A percentile compares a stretch with the other conserved stretches of the same genome.
These are phyloP conservation scores for Candida morakotiae DNA, from an alignment of 805 yeast genomes.

Conservation along the genomic window DNA sequence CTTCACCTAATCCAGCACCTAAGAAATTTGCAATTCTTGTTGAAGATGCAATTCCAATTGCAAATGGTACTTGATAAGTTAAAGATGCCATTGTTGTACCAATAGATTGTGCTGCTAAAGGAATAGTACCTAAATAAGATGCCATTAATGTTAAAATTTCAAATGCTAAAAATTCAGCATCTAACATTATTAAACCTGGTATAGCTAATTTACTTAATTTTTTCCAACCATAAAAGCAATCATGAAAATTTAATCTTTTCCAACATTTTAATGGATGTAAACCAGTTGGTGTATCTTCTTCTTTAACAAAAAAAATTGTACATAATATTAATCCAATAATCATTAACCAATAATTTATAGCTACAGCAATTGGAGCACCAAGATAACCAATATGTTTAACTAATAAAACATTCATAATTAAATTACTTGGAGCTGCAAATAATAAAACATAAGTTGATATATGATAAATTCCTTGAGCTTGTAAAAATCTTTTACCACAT, in stretches of 20 bases:
- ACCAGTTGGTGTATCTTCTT: conserved; percentile 41
- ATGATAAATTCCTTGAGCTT: conserved; percentile 57
- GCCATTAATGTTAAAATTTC: conserved; percentile 54
- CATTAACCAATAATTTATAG: conserved; percentile 56
- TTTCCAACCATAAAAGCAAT: conserved; percentile 45
- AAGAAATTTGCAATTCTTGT: conserved; percentile 55
- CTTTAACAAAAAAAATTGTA: conserved; percentile 31
- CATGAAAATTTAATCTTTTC: conserved; percentile 42
- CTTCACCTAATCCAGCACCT: conserved; percentile 40
- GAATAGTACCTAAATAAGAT: conserved; percentile 49
- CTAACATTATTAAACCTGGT: conserved; percentile 56
- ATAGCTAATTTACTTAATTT: conserved; percentile 42
- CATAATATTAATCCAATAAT: conserved; percentile 39
- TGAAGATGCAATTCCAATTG: conserved; percentile 54
- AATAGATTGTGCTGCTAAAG: conserved; percentile 49
- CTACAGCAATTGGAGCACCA: conserved; percentile 60
- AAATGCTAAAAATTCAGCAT: conserved; percentile 57
- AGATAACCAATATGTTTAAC: conserved; percentile 47
- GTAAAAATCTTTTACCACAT: conserved; percentile 52
- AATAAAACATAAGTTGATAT: conserved; percentile 51
- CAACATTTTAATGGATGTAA: conserved; percentile 46
- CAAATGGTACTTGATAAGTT: conserved; percentile 55
- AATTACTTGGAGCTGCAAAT: conserved; percentile 52
- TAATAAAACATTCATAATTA: conserved; percentile 41
- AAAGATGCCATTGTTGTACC: conserved; percentile 48